phyloP scores from a whole-genome alignment of 192 early-diverging fungal genomes.

The Haplosporangium gracile region DNA sequence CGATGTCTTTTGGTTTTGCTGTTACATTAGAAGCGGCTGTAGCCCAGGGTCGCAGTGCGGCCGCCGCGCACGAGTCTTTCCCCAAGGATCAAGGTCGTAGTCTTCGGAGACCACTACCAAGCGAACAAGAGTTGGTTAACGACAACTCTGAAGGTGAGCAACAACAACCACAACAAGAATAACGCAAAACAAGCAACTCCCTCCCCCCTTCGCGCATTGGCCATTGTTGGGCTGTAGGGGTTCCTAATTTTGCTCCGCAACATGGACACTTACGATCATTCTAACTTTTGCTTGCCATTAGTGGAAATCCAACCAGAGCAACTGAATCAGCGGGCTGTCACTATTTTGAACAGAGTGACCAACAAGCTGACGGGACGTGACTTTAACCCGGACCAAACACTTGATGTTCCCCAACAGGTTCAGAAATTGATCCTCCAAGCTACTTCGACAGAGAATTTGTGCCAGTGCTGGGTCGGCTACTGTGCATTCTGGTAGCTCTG shows the following conservation, averaged over 20 bases:
- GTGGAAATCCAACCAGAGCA: constrained; percentile 43
- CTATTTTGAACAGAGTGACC: constrained; percentile 87
- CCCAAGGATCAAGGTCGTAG: constrained; percentile 40
- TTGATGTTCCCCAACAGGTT: constrained; percentile 89
- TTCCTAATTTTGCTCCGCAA: background rate
- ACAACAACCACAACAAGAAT: background rate
- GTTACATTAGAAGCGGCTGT: constrained; percentile 33
- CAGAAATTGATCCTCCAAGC: constrained; percentile 91
- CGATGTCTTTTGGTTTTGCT: background rate
- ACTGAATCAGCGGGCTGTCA: constrained; percentile 70
- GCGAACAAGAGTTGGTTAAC: constrained; percentile 39
- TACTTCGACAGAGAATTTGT: constrained; percentile 90
- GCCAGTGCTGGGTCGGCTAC: constrained; percentile 80
- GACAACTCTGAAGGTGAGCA: constrained; percentile 30
- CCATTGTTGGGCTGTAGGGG: background rate
- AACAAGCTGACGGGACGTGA: constrained; percentile 94
- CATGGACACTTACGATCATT: background rate
- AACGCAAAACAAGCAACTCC: background rate
- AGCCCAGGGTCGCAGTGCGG: background rate
- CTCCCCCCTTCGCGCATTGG: background rate
- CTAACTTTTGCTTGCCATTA: background rate
- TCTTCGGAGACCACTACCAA: constrained; percentile 37
- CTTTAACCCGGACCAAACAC: constrained; percentile 81
- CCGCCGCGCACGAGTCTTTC: constrained; percentile 12
- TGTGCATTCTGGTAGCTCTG: constrained; percentile 61